Evolutionary conservation across 169 alveolate genomes (phyloP), one percentile per base, ranked within the genome.

Genomic region (Babesia sp.): DNA sequence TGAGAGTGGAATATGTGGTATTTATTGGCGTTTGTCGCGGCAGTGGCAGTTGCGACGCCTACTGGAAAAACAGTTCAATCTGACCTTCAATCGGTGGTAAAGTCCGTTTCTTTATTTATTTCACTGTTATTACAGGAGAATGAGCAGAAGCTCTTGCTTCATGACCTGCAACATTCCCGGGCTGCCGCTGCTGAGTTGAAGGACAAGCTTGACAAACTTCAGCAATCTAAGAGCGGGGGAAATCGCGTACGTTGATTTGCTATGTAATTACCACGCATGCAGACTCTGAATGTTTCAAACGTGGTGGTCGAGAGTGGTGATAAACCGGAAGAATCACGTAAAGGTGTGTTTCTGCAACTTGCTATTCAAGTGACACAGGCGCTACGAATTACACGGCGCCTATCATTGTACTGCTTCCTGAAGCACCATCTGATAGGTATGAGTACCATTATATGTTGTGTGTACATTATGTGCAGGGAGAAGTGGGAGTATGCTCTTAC

Each of bases 401-500:
- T 24, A 56, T 79, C 55, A 79, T 79, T 8, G 66, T 79, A 8
- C 14, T 79, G 50, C 69, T 79, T 0, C 87, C 87, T 2, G 87
- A 79, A 58, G 87, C 73, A 20, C 54, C 87, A 18, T 39, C 87
- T 1, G 67, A 74, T 6, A 71, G 87, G 87, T 79, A 26, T 16
- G 9, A 7, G 4, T 9, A 22, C 12, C 0, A 12, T 20, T 53
- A 1, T 0, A n/a, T 0, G 33, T 12, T n/a, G 14, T 71, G 41
- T 3, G 3, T 26, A 45, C 7, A 37, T 14, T 0, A 26, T 34
- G 7, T 34, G 24, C 63, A 77, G 86, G 72, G 86, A 77, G 67
- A 77, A 77, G 39, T 77, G 86, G 86, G 86, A 77, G 74, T 77
- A 77, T 36, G 82, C 82, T 24, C 44, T 77, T 22, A 77, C 86